These are phyloP conservation scores for Tardiomyces depauwii DNA, from an alignment of 1,139 yeast genomes.

Conservation along the genomic window DNA sequence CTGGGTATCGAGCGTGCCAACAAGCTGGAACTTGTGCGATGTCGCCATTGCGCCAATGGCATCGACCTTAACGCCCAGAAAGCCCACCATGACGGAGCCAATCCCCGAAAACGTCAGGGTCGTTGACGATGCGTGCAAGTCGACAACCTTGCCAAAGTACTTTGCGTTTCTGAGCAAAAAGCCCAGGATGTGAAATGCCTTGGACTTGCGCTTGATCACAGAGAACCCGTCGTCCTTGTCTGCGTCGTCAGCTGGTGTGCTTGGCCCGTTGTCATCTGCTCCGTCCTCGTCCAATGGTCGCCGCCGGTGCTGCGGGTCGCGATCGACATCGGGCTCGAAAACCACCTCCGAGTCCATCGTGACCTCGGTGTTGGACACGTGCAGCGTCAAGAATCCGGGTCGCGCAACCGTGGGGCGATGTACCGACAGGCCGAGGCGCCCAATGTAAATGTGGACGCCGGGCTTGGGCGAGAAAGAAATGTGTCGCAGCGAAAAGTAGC, in stretches of 20 bases:
- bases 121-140: conserved; percentile 16
- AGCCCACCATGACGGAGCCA: conserved; percentile 19
- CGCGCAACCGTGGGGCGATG: conserved; percentile 32
- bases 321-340: conserved; percentile 2
- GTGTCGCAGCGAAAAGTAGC: conserved; percentile 29
- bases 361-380: conserved; percentile 21
- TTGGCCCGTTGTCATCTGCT: conserved; percentile 1
- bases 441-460: conserved; percentile 26
- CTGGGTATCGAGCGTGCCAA: conserved; percentile 26
- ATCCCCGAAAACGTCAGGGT: conserved; percentile 17
- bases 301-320: conserved; percentile 1
- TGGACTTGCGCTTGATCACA: conserved; percentile 12
- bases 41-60: conserved; percentile 8
- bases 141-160: conserved; percentile 11
- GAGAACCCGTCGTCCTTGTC: neutral
- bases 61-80: conserved; percentile 19
- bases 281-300: conserved; percentile 2
- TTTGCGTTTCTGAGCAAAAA: conserved; percentile 17
- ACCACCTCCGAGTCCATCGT: conserved; percentile 18
- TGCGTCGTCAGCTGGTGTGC: conserved; percentile 1
- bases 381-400: conserved; percentile 27
- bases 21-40: conserved; percentile 17
- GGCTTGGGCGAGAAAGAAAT: conserved; percentile 24
- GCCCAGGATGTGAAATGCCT: conserved; percentile 15
- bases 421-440: conserved; percentile 24